Evolutionary conservation across 2,329 filamentous ascomycete genomes (phyloP), one percentile per base, ranked within the genome.

Genomic region (Pseudocercospora eumusae): DNA sequence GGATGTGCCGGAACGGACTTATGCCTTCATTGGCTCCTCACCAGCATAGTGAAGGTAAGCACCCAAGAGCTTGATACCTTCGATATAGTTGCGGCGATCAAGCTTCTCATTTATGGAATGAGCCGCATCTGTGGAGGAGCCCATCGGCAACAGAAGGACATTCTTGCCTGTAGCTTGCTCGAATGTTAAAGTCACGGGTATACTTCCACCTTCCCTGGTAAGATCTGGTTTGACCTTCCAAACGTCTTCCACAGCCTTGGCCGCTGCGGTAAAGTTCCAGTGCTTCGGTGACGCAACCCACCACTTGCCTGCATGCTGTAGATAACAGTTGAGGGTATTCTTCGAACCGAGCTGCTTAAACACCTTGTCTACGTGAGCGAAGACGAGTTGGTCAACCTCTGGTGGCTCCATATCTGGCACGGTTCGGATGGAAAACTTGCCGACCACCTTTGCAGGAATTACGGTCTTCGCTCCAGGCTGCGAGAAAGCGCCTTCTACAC

Each of bases 41-140:
- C 93, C 92, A 68, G 96, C 92, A 71, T 97, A 97, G 80, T 98
- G 93, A 74, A 99, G 80, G 76, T 99, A 99, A 3, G 93, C 91
- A 53, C 95, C 95, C 61, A 99, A 80, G 66, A 99, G 80, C 86
- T 99, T 99, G 71, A 91, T 97, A 54, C 95, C 95, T 82, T 99
- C 92, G 73, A 99, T 96, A 77, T 99, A 99, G 80, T 99, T 99
- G 75, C 86, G 87, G 84, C 90, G 92, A 78, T 99, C 95, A 61
- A 99, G 83, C 84, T 96, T 97, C 86, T 98, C 95, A 77, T 99
- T 99, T 79, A 97, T 96, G 33, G 92, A 96, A 80, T 99, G 95
- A 7, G 95, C 95, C 45, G 91, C 93, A 61, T 61, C 62, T 10
- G 93, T 99, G 47, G 91, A 96, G 82, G 91, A 96, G 50, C 95